Evolutionary conservation across 176 grass and related monocot genomes (phyloP).

Genomic region (Calamus simplicifolius): DNA sequence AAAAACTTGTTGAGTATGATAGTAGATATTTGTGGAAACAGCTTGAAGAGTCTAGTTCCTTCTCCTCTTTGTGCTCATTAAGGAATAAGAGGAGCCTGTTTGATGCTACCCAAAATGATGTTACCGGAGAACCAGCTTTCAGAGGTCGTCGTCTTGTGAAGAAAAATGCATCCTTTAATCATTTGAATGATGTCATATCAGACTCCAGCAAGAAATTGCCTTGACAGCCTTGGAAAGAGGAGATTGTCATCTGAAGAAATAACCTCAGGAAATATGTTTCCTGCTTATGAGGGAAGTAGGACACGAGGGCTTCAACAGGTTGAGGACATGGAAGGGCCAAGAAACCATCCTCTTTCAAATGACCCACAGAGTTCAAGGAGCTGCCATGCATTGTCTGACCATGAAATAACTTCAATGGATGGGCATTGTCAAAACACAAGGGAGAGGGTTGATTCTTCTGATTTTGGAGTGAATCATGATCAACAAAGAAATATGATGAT

Average conservation of each 20-base stretch:
- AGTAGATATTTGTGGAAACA: conserved; percentile 18
- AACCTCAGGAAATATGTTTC: conserved; percentile 5
- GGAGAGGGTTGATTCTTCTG: conserved; percentile 6
- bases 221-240: neutral
- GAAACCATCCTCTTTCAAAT: neutral
- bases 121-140: conserved; percentile 15
- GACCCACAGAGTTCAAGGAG: conserved; percentile 9
- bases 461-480: conserved; percentile 22
- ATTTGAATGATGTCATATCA: conserved; percentile 14
- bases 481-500: conserved; percentile 10
- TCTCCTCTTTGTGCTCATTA: conserved; percentile 20
- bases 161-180: conserved; percentile 28
- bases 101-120: conserved; percentile 16
- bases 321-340: conserved; percentile 12
- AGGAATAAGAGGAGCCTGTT: conserved; percentile 43
- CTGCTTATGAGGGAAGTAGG: conserved; percentile 23
- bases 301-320: conserved; percentile 10
- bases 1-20: too few relatives aligned
- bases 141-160: conserved; percentile 26
- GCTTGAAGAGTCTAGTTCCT: conserved; percentile 17
- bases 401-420: conserved; percentile 31
- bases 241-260: conserved; percentile 27
- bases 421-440: conserved; percentile 22
- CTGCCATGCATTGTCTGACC: conserved; percentile 13
- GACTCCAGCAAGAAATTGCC: neutral